These are phyloP conservation scores for Arachis stenosperma DNA, from an alignment of 306 rosid species.

Conservation along the genomic window DNA sequence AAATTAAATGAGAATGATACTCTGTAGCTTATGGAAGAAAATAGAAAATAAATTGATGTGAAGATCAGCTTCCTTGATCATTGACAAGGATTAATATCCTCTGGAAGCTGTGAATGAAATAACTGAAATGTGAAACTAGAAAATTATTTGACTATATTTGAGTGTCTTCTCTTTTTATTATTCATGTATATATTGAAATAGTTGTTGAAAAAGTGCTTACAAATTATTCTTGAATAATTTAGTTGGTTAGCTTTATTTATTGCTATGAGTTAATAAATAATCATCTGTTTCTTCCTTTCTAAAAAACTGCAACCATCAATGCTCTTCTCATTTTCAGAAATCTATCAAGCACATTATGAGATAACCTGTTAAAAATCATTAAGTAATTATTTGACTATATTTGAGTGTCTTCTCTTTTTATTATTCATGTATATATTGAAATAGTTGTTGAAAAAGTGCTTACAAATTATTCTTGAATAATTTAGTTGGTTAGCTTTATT, in stretches of 20 bases:
- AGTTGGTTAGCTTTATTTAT: slow-evolving; percentile 7
- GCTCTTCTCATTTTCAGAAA: no score
- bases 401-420: no score
- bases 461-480: no score
- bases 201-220: neutral
- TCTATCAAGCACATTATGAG: no score
- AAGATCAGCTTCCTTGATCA: slow-evolving; percentile 8
- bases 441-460: no score
- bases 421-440: no score
- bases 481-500: no score
- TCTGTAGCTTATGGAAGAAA: neutral
- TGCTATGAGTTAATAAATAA: neutral
- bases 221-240: neutral
- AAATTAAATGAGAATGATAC: slow-evolving; percentile 17
- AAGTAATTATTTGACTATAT: no score
- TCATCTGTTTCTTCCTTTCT: no score
- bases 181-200: neutral
- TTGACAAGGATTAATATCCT: neutral
- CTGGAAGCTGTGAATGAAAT: neutral
- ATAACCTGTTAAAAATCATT: no score
- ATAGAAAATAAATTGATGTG: neutral
- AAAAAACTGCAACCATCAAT: no score
- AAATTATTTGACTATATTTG: neutral
- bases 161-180: neutral
- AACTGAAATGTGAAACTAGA: neutral